These are phyloP conservation scores for Jacaranda copaia DNA, from an alignment of 257 asterid genomes.

Conservation along the genomic window DNA sequence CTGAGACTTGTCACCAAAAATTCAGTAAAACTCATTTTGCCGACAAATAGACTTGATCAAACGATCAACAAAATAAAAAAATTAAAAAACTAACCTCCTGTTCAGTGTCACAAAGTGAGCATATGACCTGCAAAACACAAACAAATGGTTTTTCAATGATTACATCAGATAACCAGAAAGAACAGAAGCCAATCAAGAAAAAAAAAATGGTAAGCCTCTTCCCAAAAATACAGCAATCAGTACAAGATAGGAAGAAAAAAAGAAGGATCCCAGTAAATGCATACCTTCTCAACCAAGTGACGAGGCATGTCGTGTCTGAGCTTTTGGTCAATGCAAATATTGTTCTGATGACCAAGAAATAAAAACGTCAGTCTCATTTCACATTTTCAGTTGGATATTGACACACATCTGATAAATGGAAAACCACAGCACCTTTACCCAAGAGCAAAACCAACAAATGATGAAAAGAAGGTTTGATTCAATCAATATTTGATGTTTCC, in stretches of 20 bases:
- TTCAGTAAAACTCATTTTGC: not conserved
- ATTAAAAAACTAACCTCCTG: slow-evolving; percentile 69
- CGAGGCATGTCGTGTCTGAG: slow-evolving; percentile 86
- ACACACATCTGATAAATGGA: not conserved
- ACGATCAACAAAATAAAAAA: not conserved
- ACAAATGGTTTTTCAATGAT: slow-evolving; percentile 15
- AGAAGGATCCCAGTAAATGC: slow-evolving; percentile 17
- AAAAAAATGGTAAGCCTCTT: not conserved
- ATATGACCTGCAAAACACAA: slow-evolving; percentile 63
- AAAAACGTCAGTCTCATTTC: slow-evolving; percentile 22
- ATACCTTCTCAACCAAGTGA: slow-evolving; percentile 72
- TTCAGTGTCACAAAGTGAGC: slow-evolving; percentile 85
- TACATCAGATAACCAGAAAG: slow-evolving; percentile 18
- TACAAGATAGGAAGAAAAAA: not conserved
- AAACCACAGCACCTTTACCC: slow-evolving; percentile 1
- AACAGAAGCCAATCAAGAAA: not conserved
- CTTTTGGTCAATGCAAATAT: slow-evolving; percentile 58
- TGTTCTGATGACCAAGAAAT: slow-evolving; percentile 56
- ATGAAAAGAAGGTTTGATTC: not conserved
- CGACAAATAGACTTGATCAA: not conserved
- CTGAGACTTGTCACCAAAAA: slow-evolving; percentile 12
- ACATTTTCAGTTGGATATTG: not conserved
- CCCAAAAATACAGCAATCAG: slow-evolving; percentile 2
- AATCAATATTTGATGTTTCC: not conserved
- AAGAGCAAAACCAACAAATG: slow-evolving; percentile 11